Evolutionary conservation across 164 flowering plant genomes (phyloP).

Genomic region (Santalum album): DNA sequence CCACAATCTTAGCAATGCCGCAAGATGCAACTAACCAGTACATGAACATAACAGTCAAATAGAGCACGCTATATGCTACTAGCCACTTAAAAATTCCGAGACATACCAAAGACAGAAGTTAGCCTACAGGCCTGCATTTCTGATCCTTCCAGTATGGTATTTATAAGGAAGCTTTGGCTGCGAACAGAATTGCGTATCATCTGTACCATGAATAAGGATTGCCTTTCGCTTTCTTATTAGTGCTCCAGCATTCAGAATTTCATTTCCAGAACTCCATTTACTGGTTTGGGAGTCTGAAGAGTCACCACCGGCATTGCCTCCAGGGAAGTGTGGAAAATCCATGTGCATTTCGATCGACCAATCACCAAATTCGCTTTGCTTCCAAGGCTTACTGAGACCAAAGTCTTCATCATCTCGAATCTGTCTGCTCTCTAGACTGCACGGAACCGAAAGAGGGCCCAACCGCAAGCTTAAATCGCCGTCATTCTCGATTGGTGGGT

Average conservation of each 20-base stretch:
- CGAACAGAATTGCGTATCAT: constrained; percentile 13
- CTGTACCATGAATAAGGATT: neutral
- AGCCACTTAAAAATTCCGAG: constrained; percentile 3
- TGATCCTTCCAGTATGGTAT: constrained; percentile 7
- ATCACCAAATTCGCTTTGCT: constrained; percentile 5
- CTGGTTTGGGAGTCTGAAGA: too few species aligned
- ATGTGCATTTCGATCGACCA: too few species aligned
- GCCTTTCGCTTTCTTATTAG: constrained; percentile 19
- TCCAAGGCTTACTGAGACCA: constrained; percentile 8
- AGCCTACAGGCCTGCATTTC: constrained; percentile 16
- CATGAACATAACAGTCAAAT: neutral
- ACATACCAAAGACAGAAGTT: constrained; percentile 1
- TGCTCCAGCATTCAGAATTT: too few species aligned
- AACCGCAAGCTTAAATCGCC: constrained; percentile 33
- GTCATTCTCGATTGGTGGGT: neutral
- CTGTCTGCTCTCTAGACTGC: neutral
- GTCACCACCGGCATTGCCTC: too few species aligned
- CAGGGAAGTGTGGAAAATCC: too few species aligned
- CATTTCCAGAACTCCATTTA: too few species aligned
- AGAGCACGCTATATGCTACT: neutral
- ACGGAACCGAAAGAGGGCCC: constrained; percentile 17
- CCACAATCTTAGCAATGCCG: neutral
- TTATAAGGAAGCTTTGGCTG: constrained; percentile 16
- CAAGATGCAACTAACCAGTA: constrained; percentile 4
- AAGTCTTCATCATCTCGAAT: constrained; percentile 1